Evolutionary conservation across 352 stramenopile genomes (phyloP).

Genomic region (Plasmopara muralis): DNA sequence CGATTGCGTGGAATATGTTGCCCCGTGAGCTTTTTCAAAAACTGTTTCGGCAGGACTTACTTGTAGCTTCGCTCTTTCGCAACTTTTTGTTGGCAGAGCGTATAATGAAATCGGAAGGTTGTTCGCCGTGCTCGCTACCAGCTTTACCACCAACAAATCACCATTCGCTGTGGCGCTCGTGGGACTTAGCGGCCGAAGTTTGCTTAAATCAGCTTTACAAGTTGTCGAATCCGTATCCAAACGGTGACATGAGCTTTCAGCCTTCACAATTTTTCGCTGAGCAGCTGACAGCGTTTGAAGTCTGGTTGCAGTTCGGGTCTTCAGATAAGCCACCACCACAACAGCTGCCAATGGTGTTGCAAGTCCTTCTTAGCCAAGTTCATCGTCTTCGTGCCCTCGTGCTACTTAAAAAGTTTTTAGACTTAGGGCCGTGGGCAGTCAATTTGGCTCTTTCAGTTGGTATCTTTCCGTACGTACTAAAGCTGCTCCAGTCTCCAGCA

Average conservation of each 20-base stretch:
- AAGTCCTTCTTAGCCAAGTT: slow-evolving; percentile 94
- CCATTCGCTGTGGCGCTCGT: slow-evolving; percentile 97
- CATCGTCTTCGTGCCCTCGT: slow-evolving; percentile 95
- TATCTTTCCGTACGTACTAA: slow-evolving; percentile 99
- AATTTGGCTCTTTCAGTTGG: slow-evolving; percentile 91
- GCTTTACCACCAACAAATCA: slow-evolving; percentile 91
- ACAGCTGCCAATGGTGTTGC: slow-evolving; percentile 97
- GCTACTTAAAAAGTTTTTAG: slow-evolving; percentile 94
- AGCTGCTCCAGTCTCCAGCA: slow-evolving; percentile 93
- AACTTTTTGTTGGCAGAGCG: slow-evolving; percentile 97
- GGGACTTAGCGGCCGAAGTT: slow-evolving; percentile 97
- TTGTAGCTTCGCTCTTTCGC: slow-evolving; percentile 97
- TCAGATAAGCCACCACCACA: slow-evolving; percentile 88
- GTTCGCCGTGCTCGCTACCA: slow-evolving; percentile 89
- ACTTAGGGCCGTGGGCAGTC: slow-evolving; percentile 89
- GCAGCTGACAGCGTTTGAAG: slow-evolving; percentile 98
- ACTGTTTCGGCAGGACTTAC: slow-evolving; percentile 98
- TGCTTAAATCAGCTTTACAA: slow-evolving; percentile 95
- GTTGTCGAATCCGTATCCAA: slow-evolving; percentile 58
- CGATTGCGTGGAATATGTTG: slow-evolving; percentile 99
- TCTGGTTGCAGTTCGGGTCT: slow-evolving; percentile 96
- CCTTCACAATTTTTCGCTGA: slow-evolving; percentile 97
- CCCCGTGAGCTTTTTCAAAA: slow-evolving; percentile 95
- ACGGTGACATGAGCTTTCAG: slow-evolving; percentile 63
- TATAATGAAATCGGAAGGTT: slow-evolving; percentile 91